Evolutionary conservation across 148 eudicot genomes (phyloP).

Genomic region (Spergularia bocconei): DNA sequence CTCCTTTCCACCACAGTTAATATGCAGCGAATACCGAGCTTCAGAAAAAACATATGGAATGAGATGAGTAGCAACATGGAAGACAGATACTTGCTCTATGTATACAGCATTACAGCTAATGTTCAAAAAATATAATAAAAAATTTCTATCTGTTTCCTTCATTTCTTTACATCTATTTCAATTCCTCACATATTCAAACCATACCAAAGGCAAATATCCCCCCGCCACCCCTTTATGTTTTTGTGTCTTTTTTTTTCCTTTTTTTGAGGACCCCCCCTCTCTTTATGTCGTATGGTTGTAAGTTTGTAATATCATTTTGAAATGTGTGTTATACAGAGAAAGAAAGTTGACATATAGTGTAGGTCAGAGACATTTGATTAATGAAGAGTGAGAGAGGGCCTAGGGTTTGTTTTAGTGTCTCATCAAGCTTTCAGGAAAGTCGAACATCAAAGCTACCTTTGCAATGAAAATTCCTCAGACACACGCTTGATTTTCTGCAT

Average conservation of each 20-base stretch:
- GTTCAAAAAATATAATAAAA: not conserved
- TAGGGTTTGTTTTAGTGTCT: not conserved
- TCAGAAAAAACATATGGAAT: not conserved
- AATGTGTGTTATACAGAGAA: no score
- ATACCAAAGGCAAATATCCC: no score
- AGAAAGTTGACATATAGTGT: no score
- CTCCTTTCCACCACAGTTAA: conserved; percentile 59
- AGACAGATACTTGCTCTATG: not conserved
- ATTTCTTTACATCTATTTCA: no score
- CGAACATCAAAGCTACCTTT: conserved; percentile 27
- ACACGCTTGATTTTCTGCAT: conserved; percentile 36
- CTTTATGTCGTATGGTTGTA: no score
- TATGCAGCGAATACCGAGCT: conserved; percentile 49
- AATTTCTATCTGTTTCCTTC: no score
- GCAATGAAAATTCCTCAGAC: conserved; percentile 36
- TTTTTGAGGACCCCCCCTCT: no score
- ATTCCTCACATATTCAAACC: no score
- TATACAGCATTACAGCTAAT: no score
- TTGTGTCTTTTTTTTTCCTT: no score
- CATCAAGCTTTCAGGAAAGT: not conserved
- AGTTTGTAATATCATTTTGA: no score
- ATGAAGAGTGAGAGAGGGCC: not conserved
- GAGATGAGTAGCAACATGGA: not conserved
- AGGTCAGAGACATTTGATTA: not conserved
- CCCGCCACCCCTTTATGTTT: no score